Evolutionary conservation across 2,329 filamentous ascomycete species (phyloP).

Genomic region (Sclerotinia glacialis): DNA sequence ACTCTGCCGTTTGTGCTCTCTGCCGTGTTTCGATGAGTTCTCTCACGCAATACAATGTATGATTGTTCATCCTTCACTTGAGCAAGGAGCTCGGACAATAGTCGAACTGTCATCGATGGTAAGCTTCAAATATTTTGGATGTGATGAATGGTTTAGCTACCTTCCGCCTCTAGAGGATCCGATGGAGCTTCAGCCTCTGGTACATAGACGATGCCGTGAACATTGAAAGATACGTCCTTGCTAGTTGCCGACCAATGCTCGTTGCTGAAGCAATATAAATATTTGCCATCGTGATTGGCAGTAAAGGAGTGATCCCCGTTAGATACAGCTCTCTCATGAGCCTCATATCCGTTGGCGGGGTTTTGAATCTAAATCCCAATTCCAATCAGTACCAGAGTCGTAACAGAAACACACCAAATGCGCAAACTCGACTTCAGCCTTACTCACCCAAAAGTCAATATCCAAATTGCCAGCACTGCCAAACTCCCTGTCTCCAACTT

Average conservation of each 20-base stretch:
- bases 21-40: slow-evolving; percentile 95
- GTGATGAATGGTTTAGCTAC: slow-evolving; percentile 47
- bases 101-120: slow-evolving; percentile 58
- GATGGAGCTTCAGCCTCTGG: slow-evolving; percentile 78
- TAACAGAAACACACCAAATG: neutral
- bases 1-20: slow-evolving; percentile 97
- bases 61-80: slow-evolving; percentile 97
- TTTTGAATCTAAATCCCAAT: slow-evolving; percentile 63
- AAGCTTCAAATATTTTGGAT: neutral
- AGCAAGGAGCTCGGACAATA: slow-evolving; percentile 77
- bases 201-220: slow-evolving; percentile 97
- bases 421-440: neutral
- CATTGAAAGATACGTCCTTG: slow-evolving; percentile 99
- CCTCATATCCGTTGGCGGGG: slow-evolving; percentile 70
- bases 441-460: slow-evolving; percentile 92
- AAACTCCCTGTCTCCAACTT: slow-evolving; percentile 95
- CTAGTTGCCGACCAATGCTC: slow-evolving; percentile 94
- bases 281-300: slow-evolving; percentile 81
- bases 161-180: slow-evolving; percentile 88
- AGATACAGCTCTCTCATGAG: slow-evolving; percentile 76
- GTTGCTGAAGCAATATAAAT: slow-evolving; percentile 98
- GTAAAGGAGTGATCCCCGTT: slow-evolving; percentile 93
- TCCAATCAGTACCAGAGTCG: slow-evolving; percentile 19
- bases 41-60: slow-evolving; percentile 93
- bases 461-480: slow-evolving; percentile 91